Evolutionary conservation across 345 rosid species (phyloP).

Genomic region (Mercurialis annua): DNA sequence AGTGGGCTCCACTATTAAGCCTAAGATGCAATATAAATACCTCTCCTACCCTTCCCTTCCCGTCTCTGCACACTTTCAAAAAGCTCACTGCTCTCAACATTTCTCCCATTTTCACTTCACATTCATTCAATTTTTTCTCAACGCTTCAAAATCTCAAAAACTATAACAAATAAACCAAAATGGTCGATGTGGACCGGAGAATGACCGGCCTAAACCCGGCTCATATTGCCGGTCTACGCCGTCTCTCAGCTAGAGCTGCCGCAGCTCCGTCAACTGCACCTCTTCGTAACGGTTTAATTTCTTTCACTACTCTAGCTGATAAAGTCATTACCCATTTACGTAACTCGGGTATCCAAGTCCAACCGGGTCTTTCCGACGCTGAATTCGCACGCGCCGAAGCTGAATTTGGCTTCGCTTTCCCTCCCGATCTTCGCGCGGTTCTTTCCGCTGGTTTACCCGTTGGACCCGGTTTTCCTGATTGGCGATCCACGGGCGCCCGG

Average conservation of each 20-base stretch:
- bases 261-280: conserved; percentile 62
- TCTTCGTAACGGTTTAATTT: conserved; percentile 61
- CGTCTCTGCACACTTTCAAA: background rate
- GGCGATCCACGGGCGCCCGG: conserved; percentile 80
- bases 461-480: conserved; percentile 90
- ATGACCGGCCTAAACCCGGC: conserved; percentile 86
- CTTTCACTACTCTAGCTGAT: conserved; percentile 69
- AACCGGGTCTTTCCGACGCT: conserved; percentile 70
- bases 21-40: conserved; percentile 49
- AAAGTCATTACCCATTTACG: conserved; percentile 70
- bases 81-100: conserved; percentile 7
- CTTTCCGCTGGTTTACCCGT: conserved; percentile 83
- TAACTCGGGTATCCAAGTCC: conserved; percentile 68
- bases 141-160: background rate
- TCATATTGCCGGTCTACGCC: conserved; percentile 88
- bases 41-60: background rate
- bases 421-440: conserved; percentile 89
- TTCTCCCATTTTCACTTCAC: conserved; percentile 20
- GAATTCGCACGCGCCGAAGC: conserved; percentile 92
- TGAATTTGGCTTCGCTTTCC: conserved; percentile 83
- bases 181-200: conserved; percentile 99
- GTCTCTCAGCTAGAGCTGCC: conserved; percentile 89
- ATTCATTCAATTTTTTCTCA: background rate
- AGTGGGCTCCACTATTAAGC: conserved; percentile 27
- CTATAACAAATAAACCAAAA: conserved; percentile 17